A percentile compares a stretch with the other conserved stretches of the same genome.
Conservation (phyloP, 495 filamentous ascomycete species). For the Trichocladium antarcticum region DNA sequence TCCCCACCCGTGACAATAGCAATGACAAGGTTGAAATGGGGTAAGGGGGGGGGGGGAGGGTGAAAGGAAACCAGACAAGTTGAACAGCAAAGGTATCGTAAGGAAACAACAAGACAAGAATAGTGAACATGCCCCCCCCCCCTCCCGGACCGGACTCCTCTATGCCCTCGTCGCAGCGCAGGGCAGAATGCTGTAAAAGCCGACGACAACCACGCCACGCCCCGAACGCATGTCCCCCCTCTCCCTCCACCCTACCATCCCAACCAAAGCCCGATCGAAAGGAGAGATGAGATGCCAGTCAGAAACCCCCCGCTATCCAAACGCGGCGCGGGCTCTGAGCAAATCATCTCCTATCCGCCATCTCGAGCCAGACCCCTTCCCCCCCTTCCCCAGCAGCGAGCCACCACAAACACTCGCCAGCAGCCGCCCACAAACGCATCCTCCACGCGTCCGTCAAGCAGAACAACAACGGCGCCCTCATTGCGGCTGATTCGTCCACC, state of each 20-base stretch:
- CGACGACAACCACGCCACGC: neutral
- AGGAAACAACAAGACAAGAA: slow-evolving; percentile 1
- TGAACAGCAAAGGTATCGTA: slow-evolving; percentile 16
- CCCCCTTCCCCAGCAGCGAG: no score
- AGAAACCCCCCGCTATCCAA: no score
- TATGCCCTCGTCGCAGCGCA: slow-evolving; percentile 18
- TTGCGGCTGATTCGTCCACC: slow-evolving; percentile 41
- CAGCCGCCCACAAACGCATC: no score
- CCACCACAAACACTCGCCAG: no score
- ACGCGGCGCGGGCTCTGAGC: no score
- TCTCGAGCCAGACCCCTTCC: no score
- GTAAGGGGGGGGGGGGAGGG: slow-evolving; percentile 1
- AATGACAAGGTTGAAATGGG: no score
- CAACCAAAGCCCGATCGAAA: neutral
- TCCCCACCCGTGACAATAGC: no score
- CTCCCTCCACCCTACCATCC: neutral
- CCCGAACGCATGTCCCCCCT: neutral
- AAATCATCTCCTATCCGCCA: no score
- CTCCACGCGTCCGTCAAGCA: no score
- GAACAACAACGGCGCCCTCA: no score
- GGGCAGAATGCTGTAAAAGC: neutral
- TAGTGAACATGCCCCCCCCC: slow-evolving; percentile 8
- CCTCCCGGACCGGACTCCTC: slow-evolving; percentile 30
- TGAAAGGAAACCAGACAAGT: slow-evolving; percentile 6
- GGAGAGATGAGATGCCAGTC: no score